phyloP scores from a whole-genome alignment of 805 yeast species.

The Kregervanrija pseudodelftensis region DNA sequence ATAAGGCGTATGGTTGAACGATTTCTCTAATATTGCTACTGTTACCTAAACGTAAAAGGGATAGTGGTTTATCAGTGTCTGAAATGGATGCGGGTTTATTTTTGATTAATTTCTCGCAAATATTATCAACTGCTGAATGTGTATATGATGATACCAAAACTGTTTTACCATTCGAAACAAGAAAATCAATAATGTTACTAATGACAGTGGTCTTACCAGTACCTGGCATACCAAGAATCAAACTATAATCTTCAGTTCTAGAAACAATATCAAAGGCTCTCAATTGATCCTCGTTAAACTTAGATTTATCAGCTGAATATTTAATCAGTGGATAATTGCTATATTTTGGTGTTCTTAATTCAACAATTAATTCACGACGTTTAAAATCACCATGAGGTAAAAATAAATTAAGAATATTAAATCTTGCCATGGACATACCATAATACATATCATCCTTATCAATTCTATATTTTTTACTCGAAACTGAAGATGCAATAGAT shows the following conservation, averaged over 20 bases:
- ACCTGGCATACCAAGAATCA: slow-evolving; percentile 96
- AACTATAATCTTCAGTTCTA: slow-evolving; percentile 62
- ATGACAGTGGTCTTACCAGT: slow-evolving; percentile 94
- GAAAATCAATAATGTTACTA: slow-evolving; percentile 57
- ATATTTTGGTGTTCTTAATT: slow-evolving; percentile 41
- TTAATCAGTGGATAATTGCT: slow-evolving; percentile 15
- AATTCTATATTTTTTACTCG: slow-evolving; percentile 43
- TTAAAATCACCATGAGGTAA: slow-evolving; percentile 36
- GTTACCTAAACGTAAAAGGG: slow-evolving; percentile 64
- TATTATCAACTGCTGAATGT: slow-evolving; percentile 94
- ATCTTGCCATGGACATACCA: slow-evolving; percentile 71
- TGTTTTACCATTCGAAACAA: slow-evolving; percentile 55
- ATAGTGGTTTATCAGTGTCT: slow-evolving; percentile 15
- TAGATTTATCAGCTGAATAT: slow-evolving; percentile 4
- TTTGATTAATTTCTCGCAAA: slow-evolving; percentile 57
- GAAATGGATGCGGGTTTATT: slow-evolving; percentile 26
- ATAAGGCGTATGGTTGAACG: slow-evolving; percentile 46
- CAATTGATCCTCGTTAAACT: slow-evolving; percentile 65
- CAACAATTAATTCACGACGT: slow-evolving; percentile 46
- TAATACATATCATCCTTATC: slow-evolving; percentile 76
- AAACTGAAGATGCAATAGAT: background rate
- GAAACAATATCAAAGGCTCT: slow-evolving; percentile 61
- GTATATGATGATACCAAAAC: slow-evolving; percentile 83
- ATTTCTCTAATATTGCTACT: slow-evolving; percentile 53
- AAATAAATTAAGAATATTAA: slow-evolving; percentile 66